A percentile compares a stretch with the other conserved stretches of the same genome.
Conservation (phyloP, 2,329 filamentous ascomycete genomes). For the Diaporthe citriasiana region DNA sequence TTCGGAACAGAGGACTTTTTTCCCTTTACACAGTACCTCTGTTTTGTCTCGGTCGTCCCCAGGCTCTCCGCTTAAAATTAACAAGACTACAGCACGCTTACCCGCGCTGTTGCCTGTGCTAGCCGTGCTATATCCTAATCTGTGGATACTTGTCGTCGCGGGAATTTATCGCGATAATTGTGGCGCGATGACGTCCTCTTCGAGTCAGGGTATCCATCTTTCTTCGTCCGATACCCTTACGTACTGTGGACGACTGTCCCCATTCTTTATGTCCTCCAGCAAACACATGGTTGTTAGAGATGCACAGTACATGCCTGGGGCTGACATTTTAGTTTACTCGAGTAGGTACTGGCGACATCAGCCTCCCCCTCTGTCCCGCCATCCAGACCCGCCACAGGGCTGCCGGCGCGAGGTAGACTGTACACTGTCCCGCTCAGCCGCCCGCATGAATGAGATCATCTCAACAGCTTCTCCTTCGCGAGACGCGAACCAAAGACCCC, state of each 20-base stretch:
- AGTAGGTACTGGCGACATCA: constrained; percentile 39
- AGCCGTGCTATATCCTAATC: constrained; percentile 24
- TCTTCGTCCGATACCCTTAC: constrained; percentile 15
- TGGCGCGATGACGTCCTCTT: constrained; percentile 42
- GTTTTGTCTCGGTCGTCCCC: neutral
- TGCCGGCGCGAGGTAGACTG: constrained; percentile 24
- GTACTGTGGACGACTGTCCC: constrained; percentile 19
- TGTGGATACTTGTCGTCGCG: constrained; percentile 34
- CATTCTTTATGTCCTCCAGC: constrained; percentile 26
- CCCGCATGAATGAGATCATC: constrained; percentile 34
- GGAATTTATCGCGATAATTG: constrained; percentile 43
- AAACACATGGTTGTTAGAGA: constrained; percentile 30
- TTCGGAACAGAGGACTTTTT: neutral
- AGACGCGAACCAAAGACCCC: constrained; percentile 6
- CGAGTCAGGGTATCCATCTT: constrained; percentile 40
- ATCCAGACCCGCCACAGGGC: neutral
- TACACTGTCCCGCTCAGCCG: constrained; percentile 14
- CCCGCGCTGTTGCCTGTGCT: constrained; percentile 19
- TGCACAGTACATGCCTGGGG: constrained; percentile 5
- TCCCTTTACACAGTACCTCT: too few species aligned
- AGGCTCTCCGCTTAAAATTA: neutral
- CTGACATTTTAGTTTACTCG: neutral
- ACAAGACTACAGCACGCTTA: neutral
- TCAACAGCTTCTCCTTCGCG: constrained; percentile 33
- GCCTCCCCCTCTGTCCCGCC: neutral